Evolutionary conservation across 192 early-diverging fungal genomes (phyloP), one percentile per base, ranked within the genome.

Genomic region (Chytriomyces sp.): DNA sequence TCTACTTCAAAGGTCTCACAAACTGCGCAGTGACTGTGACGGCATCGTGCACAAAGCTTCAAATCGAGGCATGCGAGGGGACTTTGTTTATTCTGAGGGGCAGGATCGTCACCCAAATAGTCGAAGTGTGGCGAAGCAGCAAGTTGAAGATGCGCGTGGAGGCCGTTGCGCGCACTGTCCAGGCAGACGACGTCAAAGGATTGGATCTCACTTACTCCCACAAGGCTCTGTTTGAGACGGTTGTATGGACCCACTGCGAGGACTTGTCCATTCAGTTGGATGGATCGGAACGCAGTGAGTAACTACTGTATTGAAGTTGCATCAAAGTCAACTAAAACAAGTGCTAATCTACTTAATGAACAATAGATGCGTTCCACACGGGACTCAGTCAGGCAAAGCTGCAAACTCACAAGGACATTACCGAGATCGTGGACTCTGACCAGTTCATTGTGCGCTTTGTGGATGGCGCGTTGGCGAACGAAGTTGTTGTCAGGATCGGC

Each of bases 401-500:
- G 0, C 20, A 26, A 45, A 10, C 57, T 4, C 65, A 28, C 44
- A 35, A 35, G n/a, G 10, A 43, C n/a, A 16, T 24, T 24, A 35
- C 44, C 4, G 26, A 57, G 16, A 60, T 77, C 24, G 4, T 48
- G 16, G 67, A 68, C 9, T 43, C 50, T 45, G 76, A 77, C 45
- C 76, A 77, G 45, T 77, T 77, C 57, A 77, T 77, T 59, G 67
- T 77, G 20, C 76, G 76, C 8, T n/a, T 77, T 3, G 43, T 69
- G 7, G 57, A 77, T 5, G 67, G 67, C 3, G 28, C 46, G 47
- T n/a, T 77, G 9, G 46, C 2, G n/a, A 77, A 28, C 48, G 76
- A 77, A 45, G 28, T 77, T 2, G 23, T 77, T 35, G 67, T 77
- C 7, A 47, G 76, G n/a, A 47, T 77, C 46, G 76, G 67, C 7